Conservation (phyloP, 2,329 filamentous ascomycete genomes). For the Talaromyces sp. region DNA sequence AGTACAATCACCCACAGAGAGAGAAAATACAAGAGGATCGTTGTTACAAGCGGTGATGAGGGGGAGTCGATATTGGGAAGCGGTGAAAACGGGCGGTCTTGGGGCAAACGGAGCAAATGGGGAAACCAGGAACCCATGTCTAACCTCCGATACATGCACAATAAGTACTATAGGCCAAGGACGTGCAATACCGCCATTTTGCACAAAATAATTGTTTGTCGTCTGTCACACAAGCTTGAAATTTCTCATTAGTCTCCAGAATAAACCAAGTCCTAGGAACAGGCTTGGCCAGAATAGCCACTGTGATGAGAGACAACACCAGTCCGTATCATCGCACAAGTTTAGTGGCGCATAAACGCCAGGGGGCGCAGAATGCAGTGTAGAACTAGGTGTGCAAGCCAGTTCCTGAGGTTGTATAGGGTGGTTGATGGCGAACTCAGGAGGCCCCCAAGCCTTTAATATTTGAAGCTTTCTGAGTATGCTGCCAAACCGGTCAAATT, state of each 20-base stretch:
- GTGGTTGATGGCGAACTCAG: too few relatives aligned
- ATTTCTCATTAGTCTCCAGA: not conserved
- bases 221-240: too few relatives aligned
- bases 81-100: not conserved
- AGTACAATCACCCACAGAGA: not conserved
- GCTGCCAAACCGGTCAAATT: too few relatives aligned
- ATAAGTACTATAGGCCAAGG: not conserved
- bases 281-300: not conserved
- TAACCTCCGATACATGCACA: not conserved
- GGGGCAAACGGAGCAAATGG: not conserved
- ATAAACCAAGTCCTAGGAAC: not conserved
- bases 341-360: too few relatives aligned
- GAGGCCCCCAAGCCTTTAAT: too few relatives aligned
- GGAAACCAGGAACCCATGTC: not conserved
- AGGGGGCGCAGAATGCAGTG: too few relatives aligned
- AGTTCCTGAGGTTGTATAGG: too few relatives aligned
- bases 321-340: too few relatives aligned
- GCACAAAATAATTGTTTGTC: not conserved
- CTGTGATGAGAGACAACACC: not conserved
- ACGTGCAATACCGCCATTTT: not conserved
- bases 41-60: not conserved
- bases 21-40: not conserved
- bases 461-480: too few relatives aligned
- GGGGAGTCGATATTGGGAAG: not conserved
- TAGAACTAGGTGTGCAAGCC: too few relatives aligned